Percentiles rank a stretch among this genome's conserved stretches.
These are phyloP conservation scores for Barnettozyma californica DNA, from an alignment of 805 yeast species.

Conservation along the genomic window DNA sequence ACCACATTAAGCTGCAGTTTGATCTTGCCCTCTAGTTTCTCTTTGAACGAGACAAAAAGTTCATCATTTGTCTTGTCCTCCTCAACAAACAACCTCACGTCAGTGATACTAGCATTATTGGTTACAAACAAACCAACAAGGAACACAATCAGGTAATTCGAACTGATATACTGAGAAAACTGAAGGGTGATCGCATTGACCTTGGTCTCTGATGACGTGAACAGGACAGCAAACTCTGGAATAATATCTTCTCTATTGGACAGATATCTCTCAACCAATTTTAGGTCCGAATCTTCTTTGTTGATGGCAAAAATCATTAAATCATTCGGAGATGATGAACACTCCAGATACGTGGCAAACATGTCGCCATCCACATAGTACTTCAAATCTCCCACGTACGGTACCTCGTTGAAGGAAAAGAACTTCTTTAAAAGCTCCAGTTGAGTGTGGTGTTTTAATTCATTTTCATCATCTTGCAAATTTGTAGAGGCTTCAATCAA, in stretches of 20 bases:
- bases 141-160: slow-evolving; percentile 7
- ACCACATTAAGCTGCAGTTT: slow-evolving; percentile 1
- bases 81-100: slow-evolving; percentile 1
- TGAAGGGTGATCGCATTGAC: slow-evolving; percentile 4
- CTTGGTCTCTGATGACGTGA: slow-evolving; percentile 4
- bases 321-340: slow-evolving; percentile 45
- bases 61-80: background rate
- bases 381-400: slow-evolving; percentile 79
- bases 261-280: slow-evolving; percentile 7
- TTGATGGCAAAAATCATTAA: slow-evolving; percentile 17
- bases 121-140: slow-evolving; percentile 4
- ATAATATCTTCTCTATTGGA: slow-evolving; percentile 1
- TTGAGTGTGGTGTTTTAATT: slow-evolving; percentile 23
- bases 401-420: slow-evolving; percentile 31
- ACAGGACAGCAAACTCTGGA: slow-evolving; percentile 10
- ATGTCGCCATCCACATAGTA: slow-evolving; percentile 55
- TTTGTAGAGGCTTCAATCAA: slow-evolving; percentile 56
- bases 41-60: background rate
- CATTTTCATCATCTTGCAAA: slow-evolving; percentile 16
- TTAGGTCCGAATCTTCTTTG: slow-evolving; percentile 9
- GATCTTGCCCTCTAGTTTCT: slow-evolving; percentile 1
- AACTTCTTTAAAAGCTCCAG: slow-evolving; percentile 32
- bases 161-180: background rate
- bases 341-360: slow-evolving; percentile 70
- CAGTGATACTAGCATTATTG: slow-evolving; percentile 4